Evolutionary conservation across 148 eudicot genomes (phyloP), one percentile per base, ranked within the genome.

Genomic region (Cornus suecica): DNA sequence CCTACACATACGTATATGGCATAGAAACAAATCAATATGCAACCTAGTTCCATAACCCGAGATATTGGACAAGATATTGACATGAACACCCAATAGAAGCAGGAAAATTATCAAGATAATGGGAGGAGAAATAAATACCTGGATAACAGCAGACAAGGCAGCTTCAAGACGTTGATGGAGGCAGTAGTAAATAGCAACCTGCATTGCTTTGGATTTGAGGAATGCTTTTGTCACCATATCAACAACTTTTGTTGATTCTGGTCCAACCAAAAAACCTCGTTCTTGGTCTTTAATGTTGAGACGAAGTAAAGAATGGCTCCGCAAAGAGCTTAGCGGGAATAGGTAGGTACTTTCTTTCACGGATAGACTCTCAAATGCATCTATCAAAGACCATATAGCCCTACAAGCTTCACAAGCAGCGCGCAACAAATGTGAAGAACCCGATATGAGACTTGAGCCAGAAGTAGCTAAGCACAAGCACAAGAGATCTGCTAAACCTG

Each of bases 391-490:
- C 93, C 99, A 96, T 74, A 91, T 85, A 51, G 93, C 93, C 88
- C 78, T 86, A 77, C 94, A 96, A 37, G 92, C 89, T 83, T 96
- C 99, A 68, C 91, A 89, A 81, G 98, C 97, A 87, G 90, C 94
- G 75, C 94, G 89, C 78, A 90, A 86, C 73, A 96, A 82, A 82
- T 81, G 84, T 78, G 92, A 78, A 69, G 98, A 96, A 76, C 98
- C 94, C 37, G 98, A 91, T 72, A 91, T 87, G 80, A 89, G 90
- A 79, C 97, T 86, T 74, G 90, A 78, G 75, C 99, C 98, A 37
- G 91, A 91, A 34, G 84, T 86, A 73, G 85, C 90, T 78, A 96
- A 79, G 86, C 90, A 88, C 72, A 73, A 76, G 74, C 90, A 87
- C 45, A 96, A 78, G 68, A 84, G 84, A 76, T 88, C 88, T 58